phyloP scores from a whole-genome alignment of 805 yeast genomes.

The Metschnikowia similis region DNA sequence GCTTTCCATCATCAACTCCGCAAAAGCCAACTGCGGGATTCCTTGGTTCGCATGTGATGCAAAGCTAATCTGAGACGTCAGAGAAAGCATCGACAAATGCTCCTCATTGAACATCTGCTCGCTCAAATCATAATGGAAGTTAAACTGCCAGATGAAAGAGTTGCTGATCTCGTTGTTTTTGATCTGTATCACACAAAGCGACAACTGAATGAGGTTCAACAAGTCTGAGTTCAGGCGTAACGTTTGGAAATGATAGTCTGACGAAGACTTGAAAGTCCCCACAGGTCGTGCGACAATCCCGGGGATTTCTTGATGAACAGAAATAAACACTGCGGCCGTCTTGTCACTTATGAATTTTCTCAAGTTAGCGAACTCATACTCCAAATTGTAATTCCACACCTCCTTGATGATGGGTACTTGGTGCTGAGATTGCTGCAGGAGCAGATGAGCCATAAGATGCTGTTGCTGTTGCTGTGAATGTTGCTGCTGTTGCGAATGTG shows the following conservation, averaged over 20 bases:
- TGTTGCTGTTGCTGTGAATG: constrained; percentile 28
- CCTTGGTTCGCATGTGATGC: constrained; percentile 71
- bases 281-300: constrained; percentile 96
- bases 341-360: constrained; percentile 55
- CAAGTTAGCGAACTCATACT: constrained; percentile 59
- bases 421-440: constrained; percentile 10
- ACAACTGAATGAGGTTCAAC: constrained; percentile 75
- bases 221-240: constrained; percentile 88
- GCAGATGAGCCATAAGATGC: constrained; percentile 9
- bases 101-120: constrained; percentile 85
- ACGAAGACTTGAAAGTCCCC: constrained; percentile 83
- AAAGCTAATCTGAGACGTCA: constrained; percentile 77
- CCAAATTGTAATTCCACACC: constrained; percentile 70
- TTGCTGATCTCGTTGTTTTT: constrained; percentile 49
- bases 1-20: constrained; percentile 78
- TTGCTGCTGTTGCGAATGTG: constrained; percentile 14
- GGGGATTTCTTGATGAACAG: constrained; percentile 89
- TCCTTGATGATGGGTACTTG: constrained; percentile 57
- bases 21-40: constrained; percentile 72
- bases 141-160: constrained; percentile 90
- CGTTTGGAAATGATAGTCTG: constrained; percentile 95
- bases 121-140: constrained; percentile 74
- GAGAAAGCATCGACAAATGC: constrained; percentile 71
- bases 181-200: constrained; percentile 37
- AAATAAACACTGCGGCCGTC: constrained; percentile 44